Conservation (phyloP, 352 stramenopile genomes). For the Pythium folliculosum region DNA sequence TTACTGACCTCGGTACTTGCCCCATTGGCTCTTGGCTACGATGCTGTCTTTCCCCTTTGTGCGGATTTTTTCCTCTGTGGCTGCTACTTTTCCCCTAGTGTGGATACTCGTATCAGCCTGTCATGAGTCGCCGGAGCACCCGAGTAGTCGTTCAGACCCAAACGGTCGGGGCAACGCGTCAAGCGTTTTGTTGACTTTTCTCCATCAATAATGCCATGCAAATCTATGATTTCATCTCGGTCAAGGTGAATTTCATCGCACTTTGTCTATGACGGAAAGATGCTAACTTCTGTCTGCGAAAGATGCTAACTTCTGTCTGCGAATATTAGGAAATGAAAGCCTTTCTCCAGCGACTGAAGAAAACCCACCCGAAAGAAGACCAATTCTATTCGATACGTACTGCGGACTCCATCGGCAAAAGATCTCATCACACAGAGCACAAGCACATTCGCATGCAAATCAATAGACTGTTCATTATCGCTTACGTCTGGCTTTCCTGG, state of each 20-base stretch:
- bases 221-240: conserved; percentile 13
- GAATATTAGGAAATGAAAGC: conserved; percentile 7
- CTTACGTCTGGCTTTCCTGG: too few species aligned
- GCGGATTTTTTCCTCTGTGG: background rate
- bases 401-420: too few species aligned
- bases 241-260: conserved; percentile 1
- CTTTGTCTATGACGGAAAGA: background rate
- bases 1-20: background rate
- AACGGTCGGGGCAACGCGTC: background rate
- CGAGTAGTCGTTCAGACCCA: conserved; percentile 10
- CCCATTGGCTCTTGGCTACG: background rate
- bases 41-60: conserved; percentile 5
- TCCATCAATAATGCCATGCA: conserved; percentile 23
- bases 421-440: too few species aligned
- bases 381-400: too few species aligned
- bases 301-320: background rate
- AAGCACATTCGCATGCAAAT: too few species aligned
- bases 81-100: conserved; percentile 2
- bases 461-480: too few species aligned
- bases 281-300: background rate
- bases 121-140: background rate
- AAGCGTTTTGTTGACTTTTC: conserved; percentile 15
- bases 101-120: background rate
- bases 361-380: background rate
- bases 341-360: conserved; percentile 6